phyloP scores from a whole-genome alignment of 805 yeast genomes.

The Ogataea paraovalis region DNA sequence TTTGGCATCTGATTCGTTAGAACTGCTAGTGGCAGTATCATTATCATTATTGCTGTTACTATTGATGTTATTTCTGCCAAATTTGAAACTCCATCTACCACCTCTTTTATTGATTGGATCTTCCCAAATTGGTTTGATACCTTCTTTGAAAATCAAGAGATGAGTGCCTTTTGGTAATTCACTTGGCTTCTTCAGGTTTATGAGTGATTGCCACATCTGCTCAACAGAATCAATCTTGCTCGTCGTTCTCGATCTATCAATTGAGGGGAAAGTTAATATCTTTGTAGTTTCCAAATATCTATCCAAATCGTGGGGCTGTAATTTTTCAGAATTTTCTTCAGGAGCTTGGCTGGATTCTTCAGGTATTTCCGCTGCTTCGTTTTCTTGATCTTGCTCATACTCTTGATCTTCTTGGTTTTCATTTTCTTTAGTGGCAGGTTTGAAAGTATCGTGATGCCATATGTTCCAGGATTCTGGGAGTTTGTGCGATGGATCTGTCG shows the following conservation, averaged over 20 bases:
- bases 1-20: constrained; percentile 12
- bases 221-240: constrained; percentile 42
- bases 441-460: constrained; percentile 18
- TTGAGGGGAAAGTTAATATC: constrained; percentile 36
- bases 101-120: constrained; percentile 58
- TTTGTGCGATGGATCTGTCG: constrained; percentile 6
- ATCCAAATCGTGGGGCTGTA: constrained; percentile 31
- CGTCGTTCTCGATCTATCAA: constrained; percentile 12
- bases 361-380: neutral
- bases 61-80: constrained; percentile 29
- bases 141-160: constrained; percentile 53
- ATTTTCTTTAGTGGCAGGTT: constrained; percentile 1
- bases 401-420: constrained; percentile 1
- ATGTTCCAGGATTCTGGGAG: constrained; percentile 16
- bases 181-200: constrained; percentile 36
- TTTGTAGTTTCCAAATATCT: constrained; percentile 44
- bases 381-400: constrained; percentile 1
- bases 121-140: constrained; percentile 65
- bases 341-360: neutral
- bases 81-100: constrained; percentile 59
- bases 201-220: constrained; percentile 47
- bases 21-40: no score
- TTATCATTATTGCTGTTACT: constrained; percentile 12
- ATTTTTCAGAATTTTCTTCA: neutral
- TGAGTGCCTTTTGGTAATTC: constrained; percentile 46